Base-by-base conservation (phyloP, 305 asterid genomes). In the Solanum hybrid region DNA sequence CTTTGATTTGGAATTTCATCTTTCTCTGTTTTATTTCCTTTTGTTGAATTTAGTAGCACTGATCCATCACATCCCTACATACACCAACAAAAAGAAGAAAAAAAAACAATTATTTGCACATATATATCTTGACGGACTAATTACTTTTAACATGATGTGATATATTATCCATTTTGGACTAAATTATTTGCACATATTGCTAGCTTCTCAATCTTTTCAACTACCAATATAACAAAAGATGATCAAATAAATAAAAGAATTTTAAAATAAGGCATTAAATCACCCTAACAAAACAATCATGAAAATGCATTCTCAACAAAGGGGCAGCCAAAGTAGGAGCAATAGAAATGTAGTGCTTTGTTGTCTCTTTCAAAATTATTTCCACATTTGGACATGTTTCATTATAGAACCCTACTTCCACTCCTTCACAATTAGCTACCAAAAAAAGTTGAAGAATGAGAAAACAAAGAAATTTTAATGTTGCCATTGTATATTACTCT, bases 251-350 rank as follows among this genome's bases (percentile, higher is more conserved):
- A 10, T 40, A 40, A 40, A 40, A 40, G 5, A 40, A 11, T 40
- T 40, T 11, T 11, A 40, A 11, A 40, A 11, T 40, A 40, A 40
- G 16, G 56, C 17, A 42, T 42, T 42, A 42, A 42, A 42, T 42
- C 91, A 94, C 98, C 85, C 95, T 88, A 40, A 95, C 96, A 46
- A 95, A 95, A 82, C 94, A 95, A 81, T 95, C 96, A 27, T 95
- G 95, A 78, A 95, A 95, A 73, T 93, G 94, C 96, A 94, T 89
- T 75, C 98, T 91, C 26, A 95, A 31, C 87, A 95, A 90, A 3
- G 98, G 90, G 5, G 96, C 93, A 76, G 96, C 95, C 11, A 95
- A 94, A 4, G 94, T 34, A 9, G 95, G 95, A 16, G 91, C 90
- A 7, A 66, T 86, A 17, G 91, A 79, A 37, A 94, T 87, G 89